Evolutionary conservation across 345 rosid genomes (phyloP).

Genomic region (Aegle marmelos): DNA sequence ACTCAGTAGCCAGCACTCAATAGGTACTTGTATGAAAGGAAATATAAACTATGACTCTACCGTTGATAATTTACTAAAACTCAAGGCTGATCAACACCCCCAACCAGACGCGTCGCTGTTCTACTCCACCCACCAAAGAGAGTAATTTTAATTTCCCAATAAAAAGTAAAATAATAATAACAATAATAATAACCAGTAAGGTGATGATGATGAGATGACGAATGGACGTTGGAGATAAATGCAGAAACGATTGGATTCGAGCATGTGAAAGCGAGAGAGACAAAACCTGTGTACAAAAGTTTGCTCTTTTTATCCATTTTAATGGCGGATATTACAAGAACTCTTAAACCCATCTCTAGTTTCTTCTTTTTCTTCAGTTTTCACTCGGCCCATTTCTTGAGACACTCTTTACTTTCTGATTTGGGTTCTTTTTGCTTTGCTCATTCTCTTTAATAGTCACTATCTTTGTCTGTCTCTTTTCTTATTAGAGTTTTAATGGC

Average conservation of each 20-base stretch:
- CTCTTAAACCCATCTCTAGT: neutral
- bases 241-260: neutral
- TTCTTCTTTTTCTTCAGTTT: neutral
- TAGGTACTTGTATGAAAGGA: too few relatives aligned
- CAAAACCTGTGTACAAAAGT: neutral
- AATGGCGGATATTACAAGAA: slow-evolving; percentile 29
- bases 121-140: neutral
- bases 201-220: slow-evolving; percentile 14
- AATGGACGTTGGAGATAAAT: slow-evolving; percentile 26
- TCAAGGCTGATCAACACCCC: neutral
- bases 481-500: slow-evolving; percentile 27
- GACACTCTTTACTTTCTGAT: neutral
- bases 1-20: too few relatives aligned
- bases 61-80: too few relatives aligned
- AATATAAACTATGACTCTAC: too few relatives aligned
- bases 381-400: neutral
- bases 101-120: neutral
- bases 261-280: neutral
- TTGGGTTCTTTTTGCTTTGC: neutral
- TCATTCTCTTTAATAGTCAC: slow-evolving; percentile 1
- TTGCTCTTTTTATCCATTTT: neutral
- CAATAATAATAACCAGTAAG: neutral
- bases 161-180: neutral
- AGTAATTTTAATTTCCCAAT: neutral
- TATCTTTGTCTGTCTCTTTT: neutral